Conservation (phyloP, 441 rosid genomes). For the Adansonia grandidieri region DNA sequence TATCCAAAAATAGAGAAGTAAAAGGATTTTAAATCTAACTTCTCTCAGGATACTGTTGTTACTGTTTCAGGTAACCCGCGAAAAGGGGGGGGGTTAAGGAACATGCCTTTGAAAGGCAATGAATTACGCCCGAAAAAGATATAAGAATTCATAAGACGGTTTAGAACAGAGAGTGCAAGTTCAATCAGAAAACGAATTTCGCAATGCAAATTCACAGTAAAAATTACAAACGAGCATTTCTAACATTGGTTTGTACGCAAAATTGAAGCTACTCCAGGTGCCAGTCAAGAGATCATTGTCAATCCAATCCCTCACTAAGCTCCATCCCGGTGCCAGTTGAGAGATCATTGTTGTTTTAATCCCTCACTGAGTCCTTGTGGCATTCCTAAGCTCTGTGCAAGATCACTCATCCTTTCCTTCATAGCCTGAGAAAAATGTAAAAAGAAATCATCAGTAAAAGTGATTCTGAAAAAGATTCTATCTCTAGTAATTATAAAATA, state of each 20-base stretch:
- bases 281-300: slow-evolving; percentile 23
- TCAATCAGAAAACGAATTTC: neutral
- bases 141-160: neutral
- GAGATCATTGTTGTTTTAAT: slow-evolving; percentile 48
- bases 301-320: slow-evolving; percentile 61
- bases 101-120: neutral
- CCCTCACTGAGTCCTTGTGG: slow-evolving; percentile 80
- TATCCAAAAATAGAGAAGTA: too few species aligned
- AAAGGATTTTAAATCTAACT: neutral
- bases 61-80: neutral
- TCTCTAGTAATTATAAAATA: neutral
- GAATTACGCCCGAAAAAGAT: neutral
- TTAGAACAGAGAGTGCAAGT: neutral
- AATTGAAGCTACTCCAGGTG: slow-evolving; percentile 29
- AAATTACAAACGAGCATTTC: slow-evolving; percentile 30
- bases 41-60: neutral
- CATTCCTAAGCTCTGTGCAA: slow-evolving; percentile 95
- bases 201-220: slow-evolving; percentile 1
- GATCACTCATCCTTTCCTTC: slow-evolving; percentile 94
- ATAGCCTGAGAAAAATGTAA: slow-evolving; percentile 59
- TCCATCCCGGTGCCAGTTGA: slow-evolving; percentile 4
- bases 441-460: neutral
- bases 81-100: neutral
- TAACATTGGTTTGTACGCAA: slow-evolving; percentile 41
- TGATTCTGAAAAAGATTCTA: neutral